Evolutionary conservation across 805 yeast genomes (phyloP).

Genomic region (Tetrapisispora namnaoensis): DNA sequence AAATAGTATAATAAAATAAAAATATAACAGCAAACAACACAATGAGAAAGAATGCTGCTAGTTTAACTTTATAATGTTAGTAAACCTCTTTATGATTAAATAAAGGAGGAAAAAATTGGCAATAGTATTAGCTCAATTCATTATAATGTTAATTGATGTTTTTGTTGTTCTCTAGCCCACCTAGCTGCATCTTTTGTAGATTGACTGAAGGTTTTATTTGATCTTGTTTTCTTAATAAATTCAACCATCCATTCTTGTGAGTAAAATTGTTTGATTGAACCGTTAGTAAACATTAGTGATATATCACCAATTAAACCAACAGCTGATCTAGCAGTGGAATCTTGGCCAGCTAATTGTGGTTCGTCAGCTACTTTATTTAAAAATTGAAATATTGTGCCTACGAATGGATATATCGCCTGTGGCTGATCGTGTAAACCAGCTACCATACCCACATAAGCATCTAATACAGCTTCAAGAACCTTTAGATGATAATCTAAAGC

Average conservation of each 20-base stretch:
- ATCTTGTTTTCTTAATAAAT: slow-evolving; percentile 63
- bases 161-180: slow-evolving; percentile 83
- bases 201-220: slow-evolving; percentile 49
- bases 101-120: not conserved
- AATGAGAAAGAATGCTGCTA: not conserved
- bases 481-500: slow-evolving; percentile 62
- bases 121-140: not conserved
- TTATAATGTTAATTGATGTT: slow-evolving; percentile 12
- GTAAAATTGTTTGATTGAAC: slow-evolving; percentile 59
- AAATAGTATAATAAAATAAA: not conserved
- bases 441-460: slow-evolving; percentile 90
- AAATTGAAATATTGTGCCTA: slow-evolving; percentile 62
- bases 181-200: slow-evolving; percentile 84
- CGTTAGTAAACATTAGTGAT: slow-evolving; percentile 75
- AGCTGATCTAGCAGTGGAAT: slow-evolving; percentile 68
- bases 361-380: slow-evolving; percentile 52
- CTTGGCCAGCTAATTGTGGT: slow-evolving; percentile 49
- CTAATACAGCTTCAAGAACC: slow-evolving; percentile 82
- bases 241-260: slow-evolving; percentile 70
- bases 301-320: slow-evolving; percentile 91
- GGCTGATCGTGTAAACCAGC: slow-evolving; percentile 76
- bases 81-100: no score
- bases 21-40: not conserved
- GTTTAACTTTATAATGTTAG: no score
- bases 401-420: slow-evolving; percentile 51